Conservation (phyloP, 129 eudicot species). For the Apium graveolens region DNA sequence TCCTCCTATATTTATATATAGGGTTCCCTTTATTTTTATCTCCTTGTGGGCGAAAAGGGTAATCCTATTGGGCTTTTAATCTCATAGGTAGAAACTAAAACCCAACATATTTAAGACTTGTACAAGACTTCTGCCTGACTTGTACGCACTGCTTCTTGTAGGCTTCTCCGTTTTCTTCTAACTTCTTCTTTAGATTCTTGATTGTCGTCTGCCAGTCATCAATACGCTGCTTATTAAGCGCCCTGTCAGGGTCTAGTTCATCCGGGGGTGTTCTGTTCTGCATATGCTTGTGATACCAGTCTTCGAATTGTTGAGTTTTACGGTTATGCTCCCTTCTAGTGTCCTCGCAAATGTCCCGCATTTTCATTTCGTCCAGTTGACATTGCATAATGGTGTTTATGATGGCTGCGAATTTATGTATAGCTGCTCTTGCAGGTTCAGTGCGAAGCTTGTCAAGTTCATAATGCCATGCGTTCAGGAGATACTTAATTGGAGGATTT, state of each 20-base stretch:
- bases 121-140: slow-evolving; percentile 80
- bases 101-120: slow-evolving; percentile 57
- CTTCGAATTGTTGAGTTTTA: slow-evolving; percentile 54
- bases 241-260: slow-evolving; percentile 50
- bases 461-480: slow-evolving; percentile 67
- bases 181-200: slow-evolving; percentile 47
- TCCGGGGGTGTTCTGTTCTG: slow-evolving; percentile 48
- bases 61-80: too few species aligned
- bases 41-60: too few species aligned
- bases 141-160: slow-evolving; percentile 61
- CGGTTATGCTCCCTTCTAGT: slow-evolving; percentile 52
- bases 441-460: slow-evolving; percentile 82
- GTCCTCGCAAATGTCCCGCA: slow-evolving; percentile 62
- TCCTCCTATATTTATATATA: too few species aligned
- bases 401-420: slow-evolving; percentile 66
- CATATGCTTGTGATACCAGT: slow-evolving; percentile 62
- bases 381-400: slow-evolving; percentile 59
- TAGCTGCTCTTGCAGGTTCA: slow-evolving; percentile 67
- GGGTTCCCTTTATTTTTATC: too few species aligned
- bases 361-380: slow-evolving; percentile 70
- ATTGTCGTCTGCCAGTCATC: slow-evolving; percentile 50
- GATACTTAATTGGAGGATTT: slow-evolving; percentile 54
- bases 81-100: too few species aligned
- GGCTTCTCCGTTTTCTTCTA: slow-evolving; percentile 60
- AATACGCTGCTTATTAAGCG: slow-evolving; percentile 41